phyloP scores from a whole-genome alignment of 176 grass and related monocot species.

The Ensete ventricosum region DNA sequence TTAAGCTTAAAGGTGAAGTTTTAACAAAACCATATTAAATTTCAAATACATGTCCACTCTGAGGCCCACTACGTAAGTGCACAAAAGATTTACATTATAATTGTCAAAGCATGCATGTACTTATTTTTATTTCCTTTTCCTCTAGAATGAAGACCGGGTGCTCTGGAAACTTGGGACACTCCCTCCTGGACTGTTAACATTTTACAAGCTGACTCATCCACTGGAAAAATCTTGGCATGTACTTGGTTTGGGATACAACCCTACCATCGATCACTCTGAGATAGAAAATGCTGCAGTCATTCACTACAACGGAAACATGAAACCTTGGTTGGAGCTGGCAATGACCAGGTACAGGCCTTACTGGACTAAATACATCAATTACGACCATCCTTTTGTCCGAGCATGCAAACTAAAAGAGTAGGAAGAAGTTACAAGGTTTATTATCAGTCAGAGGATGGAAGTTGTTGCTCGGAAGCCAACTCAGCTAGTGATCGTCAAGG shows the following conservation, averaged over 20 bases:
- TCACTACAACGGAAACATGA: slow-evolving; percentile 14
- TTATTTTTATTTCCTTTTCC: not conserved
- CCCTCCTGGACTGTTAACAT: slow-evolving; percentile 11
- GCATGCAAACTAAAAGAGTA: slow-evolving; percentile 54
- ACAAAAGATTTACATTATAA: not conserved
- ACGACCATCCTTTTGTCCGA: slow-evolving; percentile 32
- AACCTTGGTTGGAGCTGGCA: slow-evolving; percentile 45
- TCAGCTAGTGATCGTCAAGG: not conserved
- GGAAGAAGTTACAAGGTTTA: not conserved
- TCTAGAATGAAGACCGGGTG: slow-evolving; percentile 8
- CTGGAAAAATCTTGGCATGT: slow-evolving; percentile 15
- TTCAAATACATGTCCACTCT: not conserved
- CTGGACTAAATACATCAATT: slow-evolving; percentile 53
- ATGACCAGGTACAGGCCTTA: slow-evolving; percentile 49
- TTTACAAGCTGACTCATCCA: slow-evolving; percentile 11
- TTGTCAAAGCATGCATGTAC: not conserved
- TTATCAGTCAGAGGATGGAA: not conserved
- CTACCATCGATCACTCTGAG: slow-evolving; percentile 10
- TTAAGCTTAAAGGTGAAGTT: not conserved
- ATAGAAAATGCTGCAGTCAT: slow-evolving; percentile 16
- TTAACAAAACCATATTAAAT: not conserved
- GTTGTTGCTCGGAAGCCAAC: not conserved
- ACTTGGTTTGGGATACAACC: slow-evolving; percentile 15
- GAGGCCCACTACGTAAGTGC: not conserved
- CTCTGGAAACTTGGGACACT: slow-evolving; percentile 15